Conservation (phyloP, 441 rosid genomes). For the Croton laevigatus region DNA sequence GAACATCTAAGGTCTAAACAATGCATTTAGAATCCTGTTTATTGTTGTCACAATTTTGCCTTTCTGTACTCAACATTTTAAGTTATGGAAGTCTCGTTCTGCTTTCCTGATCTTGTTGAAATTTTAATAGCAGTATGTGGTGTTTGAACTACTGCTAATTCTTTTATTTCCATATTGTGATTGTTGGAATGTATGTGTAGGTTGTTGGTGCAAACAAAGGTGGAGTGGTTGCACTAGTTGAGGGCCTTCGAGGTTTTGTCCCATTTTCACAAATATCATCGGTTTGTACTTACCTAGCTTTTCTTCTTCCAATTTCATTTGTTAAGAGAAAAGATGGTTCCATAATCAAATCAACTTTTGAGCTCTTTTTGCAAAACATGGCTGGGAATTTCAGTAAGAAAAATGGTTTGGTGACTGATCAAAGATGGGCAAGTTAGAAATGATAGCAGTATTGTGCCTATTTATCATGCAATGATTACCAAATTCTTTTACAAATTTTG, state of each 20-base stretch:
- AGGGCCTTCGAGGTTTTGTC: constrained; percentile 87
- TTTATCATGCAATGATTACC: neutral
- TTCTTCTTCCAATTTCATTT: neutral
- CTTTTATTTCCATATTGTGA: neutral
- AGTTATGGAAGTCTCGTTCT: neutral
- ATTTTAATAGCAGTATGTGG: neutral
- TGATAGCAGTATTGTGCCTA: neutral
- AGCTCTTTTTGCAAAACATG: neutral
- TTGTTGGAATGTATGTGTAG: constrained; percentile 35
- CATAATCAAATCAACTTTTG: neutral
- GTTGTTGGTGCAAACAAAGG: constrained; percentile 90
- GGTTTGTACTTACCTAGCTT: constrained; percentile 41
- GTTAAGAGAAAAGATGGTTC: neutral
- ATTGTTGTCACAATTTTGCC: neutral
- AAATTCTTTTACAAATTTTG: neutral
- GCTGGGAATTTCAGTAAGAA: neutral
- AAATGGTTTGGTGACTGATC: neutral
- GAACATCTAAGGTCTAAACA: neutral
- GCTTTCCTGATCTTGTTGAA: neutral
- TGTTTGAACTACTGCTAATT: constrained; percentile 6
- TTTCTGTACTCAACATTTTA: neutral
- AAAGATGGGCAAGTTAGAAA: neutral
- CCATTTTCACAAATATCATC: constrained; percentile 94
- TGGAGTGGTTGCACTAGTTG: constrained; percentile 83
- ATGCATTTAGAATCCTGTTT: neutral